Conservation (phyloP, 139 green algal species). For the Picochlorum costavermella region DNA sequence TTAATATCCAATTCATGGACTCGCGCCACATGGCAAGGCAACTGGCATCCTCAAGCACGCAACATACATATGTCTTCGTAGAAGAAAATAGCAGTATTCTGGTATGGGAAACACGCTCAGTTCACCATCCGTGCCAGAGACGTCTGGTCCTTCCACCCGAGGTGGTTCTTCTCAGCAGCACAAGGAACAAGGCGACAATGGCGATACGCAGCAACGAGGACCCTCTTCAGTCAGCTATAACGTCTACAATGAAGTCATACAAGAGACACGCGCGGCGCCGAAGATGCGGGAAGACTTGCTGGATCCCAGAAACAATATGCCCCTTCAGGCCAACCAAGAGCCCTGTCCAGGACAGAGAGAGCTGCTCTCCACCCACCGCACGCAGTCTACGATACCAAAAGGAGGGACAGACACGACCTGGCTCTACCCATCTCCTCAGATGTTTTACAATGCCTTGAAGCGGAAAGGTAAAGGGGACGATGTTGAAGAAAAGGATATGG, state of each 20-base stretch:
- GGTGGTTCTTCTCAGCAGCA: no score
- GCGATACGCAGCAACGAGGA: no score
- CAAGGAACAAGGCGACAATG: no score
- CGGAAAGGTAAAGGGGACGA: slow-evolving; percentile 92
- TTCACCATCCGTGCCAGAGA: no score
- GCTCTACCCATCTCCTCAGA: slow-evolving; percentile 89
- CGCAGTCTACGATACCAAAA: slow-evolving; percentile 82
- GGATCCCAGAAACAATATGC: slow-evolving; percentile 87
- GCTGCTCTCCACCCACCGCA: slow-evolving; percentile 61
- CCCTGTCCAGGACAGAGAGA: slow-evolving; percentile 71
- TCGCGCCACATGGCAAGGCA: no score
- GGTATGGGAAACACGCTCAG: no score
- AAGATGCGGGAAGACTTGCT: slow-evolving; percentile 33
- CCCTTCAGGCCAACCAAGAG: slow-evolving; percentile 78
- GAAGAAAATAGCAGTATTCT: no score
- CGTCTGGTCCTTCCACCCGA: no score
- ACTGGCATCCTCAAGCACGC: no score
- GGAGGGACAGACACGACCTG: slow-evolving; percentile 73
- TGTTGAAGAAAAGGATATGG: slow-evolving; percentile 85
- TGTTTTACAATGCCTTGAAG: slow-evolving; percentile 93
- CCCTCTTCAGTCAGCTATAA: slow-evolving; percentile 60
- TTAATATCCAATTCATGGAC: no score
- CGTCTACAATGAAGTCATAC: slow-evolving; percentile 78
- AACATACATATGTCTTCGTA: no score
- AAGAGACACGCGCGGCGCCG: slow-evolving; percentile 30